Conservation (phyloP, 2,329 filamentous ascomycete species). For the Aspergillus ibericus region DNA sequence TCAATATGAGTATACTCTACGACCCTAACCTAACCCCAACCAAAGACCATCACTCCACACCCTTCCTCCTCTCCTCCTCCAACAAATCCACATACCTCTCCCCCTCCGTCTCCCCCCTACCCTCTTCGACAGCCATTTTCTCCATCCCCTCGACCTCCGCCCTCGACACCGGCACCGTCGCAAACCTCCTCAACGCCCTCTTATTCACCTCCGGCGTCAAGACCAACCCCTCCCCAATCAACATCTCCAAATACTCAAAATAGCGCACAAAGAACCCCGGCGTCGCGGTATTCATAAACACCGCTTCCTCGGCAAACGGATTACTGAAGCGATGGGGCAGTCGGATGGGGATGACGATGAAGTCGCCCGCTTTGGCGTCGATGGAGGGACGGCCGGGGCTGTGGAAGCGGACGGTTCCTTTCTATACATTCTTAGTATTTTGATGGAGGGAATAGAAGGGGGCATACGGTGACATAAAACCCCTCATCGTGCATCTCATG, state of each 20-base stretch:
- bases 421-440: not conserved
- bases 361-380: constrained; percentile 55
- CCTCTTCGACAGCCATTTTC: not conserved
- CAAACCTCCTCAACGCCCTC: constrained; percentile 52
- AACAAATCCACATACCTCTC: not conserved
- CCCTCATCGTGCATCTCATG: constrained; percentile 62
- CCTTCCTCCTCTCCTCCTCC: not conserved
- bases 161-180: constrained; percentile 43
- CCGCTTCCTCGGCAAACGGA: constrained; percentile 54
- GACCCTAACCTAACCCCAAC: too few species aligned
- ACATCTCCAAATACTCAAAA: constrained; percentile 53
- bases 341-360: constrained; percentile 56
- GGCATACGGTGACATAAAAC: constrained; percentile 49
- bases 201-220: constrained; percentile 52
- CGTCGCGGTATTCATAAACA: constrained; percentile 59
- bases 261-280: constrained; percentile 60
- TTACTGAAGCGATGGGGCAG: constrained; percentile 60
- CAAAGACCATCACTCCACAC: not conserved
- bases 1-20: too few species aligned
- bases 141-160: constrained; percentile 3
- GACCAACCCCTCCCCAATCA: constrained; percentile 46
- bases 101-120: constrained; percentile 12
- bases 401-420: constrained; percentile 55
- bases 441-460: too few species aligned
- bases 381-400: constrained; percentile 45